Evolutionary conservation across 169 alveolate species (phyloP), one percentile per base, ranked within the genome.

Genomic region (Perkinsus marinus): DNA sequence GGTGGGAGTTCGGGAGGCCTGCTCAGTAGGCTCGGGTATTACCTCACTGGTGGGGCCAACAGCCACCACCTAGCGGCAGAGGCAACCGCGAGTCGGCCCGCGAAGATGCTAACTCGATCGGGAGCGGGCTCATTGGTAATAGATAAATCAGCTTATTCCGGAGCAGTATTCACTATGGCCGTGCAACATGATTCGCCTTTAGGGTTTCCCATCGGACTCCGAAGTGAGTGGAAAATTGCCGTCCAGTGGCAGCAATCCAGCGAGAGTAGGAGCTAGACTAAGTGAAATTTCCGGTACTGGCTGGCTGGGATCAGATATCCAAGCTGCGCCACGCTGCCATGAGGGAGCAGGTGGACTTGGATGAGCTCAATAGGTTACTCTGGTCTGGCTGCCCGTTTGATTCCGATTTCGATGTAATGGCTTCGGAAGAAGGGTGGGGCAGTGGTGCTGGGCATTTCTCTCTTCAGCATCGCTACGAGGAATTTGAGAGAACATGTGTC

Each of bases 311-410:
- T 7, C 79, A 57, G 79, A 57, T 57, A 57, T 57, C 22, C 5
- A 57, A 57, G 22, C 46, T 19, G 16, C 37, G 91, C 30, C 91
- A 6, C 7, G 43, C 3, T 10, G 3, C 34, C 39, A 9, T 9
- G 26, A 36, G 34, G 41, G 39, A 43, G 39, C 91, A 90, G 69
- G 91, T 90, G 19, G 91, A 90, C n/a, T 5, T 90, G 68, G 39
- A 37, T 22, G 91, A 90, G 39, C 69, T 90, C 39, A 22, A 36
- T 22, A 39, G 34, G 69, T 39, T 90, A 6, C 91, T 90, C 19
- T 90, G 91, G 91, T 90, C 91, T 7, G 91, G 91, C 39, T 43
- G 69, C 41, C 91, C 91, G 41, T 43, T 30, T 0, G 91, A 90
- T 39, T 43, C 79, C 7, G 79, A 57, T 16, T 57, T 57, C 22